Evolutionary conservation across 2,329 filamentous ascomycete species (phyloP), one percentile per base, ranked within the genome.

Genomic region (Ophiostoma sp.): DNA sequence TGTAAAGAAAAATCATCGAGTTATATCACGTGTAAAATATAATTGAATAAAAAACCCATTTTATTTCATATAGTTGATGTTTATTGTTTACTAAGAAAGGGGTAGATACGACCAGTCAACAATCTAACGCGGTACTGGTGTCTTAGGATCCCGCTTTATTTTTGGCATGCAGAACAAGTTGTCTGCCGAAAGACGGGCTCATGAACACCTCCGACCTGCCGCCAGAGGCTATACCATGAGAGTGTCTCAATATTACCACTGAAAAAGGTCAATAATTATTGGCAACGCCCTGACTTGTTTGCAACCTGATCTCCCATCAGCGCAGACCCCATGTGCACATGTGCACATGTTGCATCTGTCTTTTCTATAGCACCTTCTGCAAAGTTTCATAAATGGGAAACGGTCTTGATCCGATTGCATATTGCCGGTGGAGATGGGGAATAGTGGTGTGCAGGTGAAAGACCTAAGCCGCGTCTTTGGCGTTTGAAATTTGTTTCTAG

Each of bases 181-280:
- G 19, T 19, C 12, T 22, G 45, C 28, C 48, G 68, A 57, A 70
- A 36, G 63, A 33, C 61, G 61, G 36, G 42, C 36, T 70, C 45
- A 70, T 70, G 36, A 45, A 66, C 61, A 66, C 61, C 61, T 45
- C 61, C 36, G 61, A 66, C 31, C 25, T 70, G 42, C 66, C 45
- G 66, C 22, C 22, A 39, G 19, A 39, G 33, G n/a, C 68, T 57
- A 28, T 42, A 57, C 15, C 11, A 36, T 17, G 42, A 22, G n/a
- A 28, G 68, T 52, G 68, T 70, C 68, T 57, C 50, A 39, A 70
- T 28, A 70, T 12, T 28, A 39, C 50, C 68, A 25, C 68, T 50
- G 50, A 59, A 57, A 36, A 31, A 25, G n/a, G 33, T 22, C 19
- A 19, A 22, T 2, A 6, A 42, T 39, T 63, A 42, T 39, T 63